These are phyloP conservation scores for Monilinia vaccinii-corymbosi DNA, from an alignment of 2,329 filamentous ascomycete genomes.

Conservation along the genomic window DNA sequence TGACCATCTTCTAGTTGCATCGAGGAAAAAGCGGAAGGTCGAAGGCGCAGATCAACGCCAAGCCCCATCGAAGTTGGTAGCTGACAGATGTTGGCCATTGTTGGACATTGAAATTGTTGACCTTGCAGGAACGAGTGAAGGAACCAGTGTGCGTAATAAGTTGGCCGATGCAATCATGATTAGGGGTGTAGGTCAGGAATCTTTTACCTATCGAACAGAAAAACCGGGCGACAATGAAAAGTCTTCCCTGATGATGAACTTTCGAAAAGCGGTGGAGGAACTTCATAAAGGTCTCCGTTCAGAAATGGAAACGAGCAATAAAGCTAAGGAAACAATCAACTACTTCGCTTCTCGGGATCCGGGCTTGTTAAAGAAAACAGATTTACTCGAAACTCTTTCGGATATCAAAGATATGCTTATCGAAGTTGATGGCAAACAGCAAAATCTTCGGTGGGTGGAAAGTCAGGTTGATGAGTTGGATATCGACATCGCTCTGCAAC, in stretches of 20 bases:
- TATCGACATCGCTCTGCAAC: constrained; percentile 87
- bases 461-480: constrained; percentile 92
- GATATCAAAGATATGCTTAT: constrained; percentile 81
- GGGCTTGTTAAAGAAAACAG: constrained; percentile 66
- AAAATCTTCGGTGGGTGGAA: constrained; percentile 93
- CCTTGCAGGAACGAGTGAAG: constrained; percentile 59
- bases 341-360: constrained; percentile 76
- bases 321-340: constrained; percentile 74
- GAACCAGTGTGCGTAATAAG: constrained; percentile 48
- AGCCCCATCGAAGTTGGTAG: constrained; percentile 67
- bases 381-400: constrained; percentile 69
- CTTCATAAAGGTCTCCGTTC: constrained; percentile 76
- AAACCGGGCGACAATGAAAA: constrained; percentile 74
- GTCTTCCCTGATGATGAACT: constrained; percentile 70
- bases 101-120: constrained; percentile 90
- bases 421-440: constrained; percentile 92
- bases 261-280: constrained; percentile 87
- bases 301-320: constrained; percentile 80
- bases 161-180: constrained; percentile 85
- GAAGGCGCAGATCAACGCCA: constrained; percentile 50
- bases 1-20: constrained; percentile 85
- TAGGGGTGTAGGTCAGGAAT: constrained; percentile 74
- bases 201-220: constrained; percentile 89
- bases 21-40: constrained; percentile 81
- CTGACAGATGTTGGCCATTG: constrained; percentile 88